Evolutionary conservation across 2,329 filamentous ascomycete genomes (phyloP), one percentile per base, ranked within the genome.

Genomic region (Cladosporium colombiae): DNA sequence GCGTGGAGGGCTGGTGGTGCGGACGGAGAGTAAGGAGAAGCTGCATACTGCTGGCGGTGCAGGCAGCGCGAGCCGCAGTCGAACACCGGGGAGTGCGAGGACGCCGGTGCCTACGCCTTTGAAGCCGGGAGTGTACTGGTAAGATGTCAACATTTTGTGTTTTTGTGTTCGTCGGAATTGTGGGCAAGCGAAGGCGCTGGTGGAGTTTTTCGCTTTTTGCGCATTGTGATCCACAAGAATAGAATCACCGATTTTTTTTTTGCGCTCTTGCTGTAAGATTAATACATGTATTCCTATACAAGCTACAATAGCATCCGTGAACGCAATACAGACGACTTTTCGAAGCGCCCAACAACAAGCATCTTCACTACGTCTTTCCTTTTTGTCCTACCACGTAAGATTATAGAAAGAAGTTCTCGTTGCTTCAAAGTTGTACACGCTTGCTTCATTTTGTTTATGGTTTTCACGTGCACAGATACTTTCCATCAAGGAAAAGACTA

Each of bases 1-100:
- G 64, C 79, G 92, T 46, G 88, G 86, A 56, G 93, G 93, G 1
- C 77, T 97, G 69, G 88, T 91, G 63, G 86, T 92, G 2, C 83
- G 94, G 70, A 96, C 91, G 0, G 94, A 97, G 75, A 96, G 92
- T 75, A 84, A 92, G 62, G 95, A 98, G 75, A 79, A 78, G 1
- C 76, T 82, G 23, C 21, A 35, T 33, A 35, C 50, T 40, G 50
- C 3, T 29, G 49, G 33, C 10, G 21, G 37, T 1, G 37, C 3
- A 29, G 57, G 57, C 16, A 49, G 37, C 4, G 35, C 29, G 31
- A 56, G 50, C 40, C 23, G 61, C 14, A 63, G 61, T 33, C 50
- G 61, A 21, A 63, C 61, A 18, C 61, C 61, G 5, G 61, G 61
- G 25, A 63, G 23, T 6, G 50, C 50, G 25, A 63, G 61, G 61